Evolutionary conservation across 306 rosid species (phyloP).

Genomic region (Corylus avellana): DNA sequence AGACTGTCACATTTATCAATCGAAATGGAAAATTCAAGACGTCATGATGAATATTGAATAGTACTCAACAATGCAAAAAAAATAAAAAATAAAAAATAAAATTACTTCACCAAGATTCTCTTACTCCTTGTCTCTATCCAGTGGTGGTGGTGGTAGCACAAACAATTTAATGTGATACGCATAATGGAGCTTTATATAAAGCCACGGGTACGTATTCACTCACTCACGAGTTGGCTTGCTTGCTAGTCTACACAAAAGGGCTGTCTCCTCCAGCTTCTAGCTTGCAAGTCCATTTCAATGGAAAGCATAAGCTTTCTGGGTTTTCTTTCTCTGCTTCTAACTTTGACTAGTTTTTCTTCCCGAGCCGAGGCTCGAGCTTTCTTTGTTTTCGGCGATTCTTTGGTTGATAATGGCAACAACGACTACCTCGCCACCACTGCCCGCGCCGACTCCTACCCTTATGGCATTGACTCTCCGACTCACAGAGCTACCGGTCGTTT

Average conservation of each 20-base stretch:
- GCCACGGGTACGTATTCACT: background rate
- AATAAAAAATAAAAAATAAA: no score
- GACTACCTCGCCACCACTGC: conserved; percentile 72
- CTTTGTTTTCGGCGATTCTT: conserved; percentile 81
- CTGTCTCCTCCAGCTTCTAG: no score
- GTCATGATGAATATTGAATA: background rate
- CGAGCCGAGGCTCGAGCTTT: conserved; percentile 67
- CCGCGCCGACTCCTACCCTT: conserved; percentile 66
- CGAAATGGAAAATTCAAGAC: background rate
- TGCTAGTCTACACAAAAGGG: background rate
- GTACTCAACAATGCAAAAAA: background rate
- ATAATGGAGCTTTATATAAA: conserved; percentile 29
- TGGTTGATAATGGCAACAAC: conserved; percentile 81
- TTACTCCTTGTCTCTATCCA: background rate
- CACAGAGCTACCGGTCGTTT: conserved; percentile 77
- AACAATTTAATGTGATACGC: conserved; percentile 21
- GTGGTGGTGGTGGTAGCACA: background rate
- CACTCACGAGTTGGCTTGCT: background rate
- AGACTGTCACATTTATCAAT: background rate
- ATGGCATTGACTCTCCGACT: conserved; percentile 75
- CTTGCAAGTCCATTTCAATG: conserved; percentile 32
- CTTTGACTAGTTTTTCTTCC: conserved; percentile 14
- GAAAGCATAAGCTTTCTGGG: conserved; percentile 13
- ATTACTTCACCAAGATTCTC: background rate
- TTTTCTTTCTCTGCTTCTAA: conserved; percentile 28